Base-by-base conservation (phyloP, 2,329 filamentous ascomycete species). In the Curvularia sp. region DNA sequence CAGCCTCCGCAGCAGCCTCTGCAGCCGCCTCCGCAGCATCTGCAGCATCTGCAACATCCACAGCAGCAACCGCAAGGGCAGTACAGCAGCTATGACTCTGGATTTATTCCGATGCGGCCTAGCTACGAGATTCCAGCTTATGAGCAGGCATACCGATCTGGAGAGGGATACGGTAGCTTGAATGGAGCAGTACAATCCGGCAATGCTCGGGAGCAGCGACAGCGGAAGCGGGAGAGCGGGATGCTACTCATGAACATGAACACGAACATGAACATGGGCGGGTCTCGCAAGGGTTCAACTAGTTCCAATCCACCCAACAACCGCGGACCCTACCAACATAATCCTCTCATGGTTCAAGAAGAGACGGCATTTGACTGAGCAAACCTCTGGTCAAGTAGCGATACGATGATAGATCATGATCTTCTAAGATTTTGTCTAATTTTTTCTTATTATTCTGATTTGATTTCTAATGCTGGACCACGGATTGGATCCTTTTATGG, bases 91-190 rank as follows among this genome's bases (percentile, higher is more conserved):
- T 77, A 82, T 53, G 81, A 84, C 30, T 82, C 81, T 6, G 83
- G 82, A 2, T 84, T 85, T 61, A 80, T 82, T 27, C 80, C 82
- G 1, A 71, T 84, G 54, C 81, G 83, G 49, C 80, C 81, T 15
- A 79, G 78, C 46, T 82, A 84, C 71, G 80, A 85, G 10, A 51
- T 69, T 1, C 66, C 71, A 15, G 47, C 60, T 2, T 75, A 74
- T 38, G 68, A 74, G 48, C 67, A 70, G 41, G 66, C 70, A 25
- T 71, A 68, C 18, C 66, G 69, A 49, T 57, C 56, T 41, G 63
- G 58, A 3, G 71, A 76, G 19, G 72, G 71, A 3, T 77, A 71
- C 46, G 71, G 74, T 36, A 76, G 74, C 51, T 51, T 78, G 30
- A 77, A 74, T 47, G 71, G 74, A 18, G 68, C 67, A 19, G 55